phyloP scores from a whole-genome alignment of 441 rosid species.

The Populus hybrid region DNA sequence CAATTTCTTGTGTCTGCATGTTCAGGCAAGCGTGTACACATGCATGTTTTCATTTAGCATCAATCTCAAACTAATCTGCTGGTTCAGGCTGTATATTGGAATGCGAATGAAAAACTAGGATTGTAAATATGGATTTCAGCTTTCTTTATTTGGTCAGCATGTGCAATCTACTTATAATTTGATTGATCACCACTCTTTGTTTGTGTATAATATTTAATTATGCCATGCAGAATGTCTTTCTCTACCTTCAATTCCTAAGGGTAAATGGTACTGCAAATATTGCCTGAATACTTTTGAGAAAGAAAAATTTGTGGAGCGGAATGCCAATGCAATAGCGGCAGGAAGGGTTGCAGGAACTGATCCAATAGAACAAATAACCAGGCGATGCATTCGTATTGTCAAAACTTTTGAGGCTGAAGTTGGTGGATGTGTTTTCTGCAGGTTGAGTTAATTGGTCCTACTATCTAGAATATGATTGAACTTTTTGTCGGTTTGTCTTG shows the following conservation, averaged over 20 bases:
- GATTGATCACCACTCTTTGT: background rate
- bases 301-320: constrained; percentile 68
- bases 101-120: background rate
- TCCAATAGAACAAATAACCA: constrained; percentile 76
- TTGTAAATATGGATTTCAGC: background rate
- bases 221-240: constrained; percentile 53
- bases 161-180: background rate
- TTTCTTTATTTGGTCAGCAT: background rate
- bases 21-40: background rate
- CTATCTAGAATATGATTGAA: background rate
- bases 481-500: background rate
- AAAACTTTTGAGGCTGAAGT: constrained; percentile 51
- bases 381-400: constrained; percentile 83
- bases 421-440: constrained; percentile 88
- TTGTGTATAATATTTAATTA: background rate
- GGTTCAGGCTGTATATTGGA: background rate
- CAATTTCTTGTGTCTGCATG: background rate
- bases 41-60: background rate
- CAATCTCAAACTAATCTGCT: background rate
- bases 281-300: constrained; percentile 55
- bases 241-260: constrained; percentile 50
- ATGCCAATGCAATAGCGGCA: constrained; percentile 82
- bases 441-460: constrained; percentile 36
- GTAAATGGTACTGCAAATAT: constrained; percentile 76
- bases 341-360: constrained; percentile 88